Evolutionary conservation across 2,329 filamentous ascomycete genomes (phyloP).

Genomic region (Cytospora schulzeri): DNA sequence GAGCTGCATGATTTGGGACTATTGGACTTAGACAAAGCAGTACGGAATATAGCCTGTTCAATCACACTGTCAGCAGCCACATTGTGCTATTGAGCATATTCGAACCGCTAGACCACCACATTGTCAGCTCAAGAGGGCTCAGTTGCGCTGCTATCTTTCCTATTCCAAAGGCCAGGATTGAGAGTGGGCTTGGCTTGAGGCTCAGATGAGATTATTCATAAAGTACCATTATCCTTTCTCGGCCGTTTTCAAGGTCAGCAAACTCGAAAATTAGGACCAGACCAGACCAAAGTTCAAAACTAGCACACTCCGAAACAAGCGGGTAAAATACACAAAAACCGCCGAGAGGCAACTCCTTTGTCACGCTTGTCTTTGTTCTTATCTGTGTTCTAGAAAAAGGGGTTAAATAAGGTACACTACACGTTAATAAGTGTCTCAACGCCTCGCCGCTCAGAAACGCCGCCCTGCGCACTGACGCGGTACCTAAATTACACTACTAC

Average conservation of each 20-base stretch:
- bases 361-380: conserved; percentile 7
- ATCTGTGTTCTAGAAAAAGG: neutral
- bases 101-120: neutral
- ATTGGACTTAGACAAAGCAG: neutral
- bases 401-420: conserved; percentile 2
- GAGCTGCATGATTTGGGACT: conserved; percentile 3
- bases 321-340: neutral
- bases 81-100: conserved; percentile 1
- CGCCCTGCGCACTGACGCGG: neutral
- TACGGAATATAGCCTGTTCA: neutral
- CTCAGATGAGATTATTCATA: neutral
- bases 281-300: neutral
- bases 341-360: neutral
- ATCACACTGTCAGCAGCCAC: conserved; percentile 8
- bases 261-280: neutral
- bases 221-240: neutral
- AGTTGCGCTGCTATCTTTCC: too few relatives aligned
- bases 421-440: neutral
- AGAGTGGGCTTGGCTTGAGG: conserved; percentile 7
- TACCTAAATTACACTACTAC: neutral
- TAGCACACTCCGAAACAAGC: neutral
- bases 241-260: neutral
- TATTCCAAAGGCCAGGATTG: neutral
- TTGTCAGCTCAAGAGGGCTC: neutral
- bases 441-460: neutral